Base-by-base conservation (phyloP, 768 basidiomycete genomes). In the Hericium rajendrae region DNA sequence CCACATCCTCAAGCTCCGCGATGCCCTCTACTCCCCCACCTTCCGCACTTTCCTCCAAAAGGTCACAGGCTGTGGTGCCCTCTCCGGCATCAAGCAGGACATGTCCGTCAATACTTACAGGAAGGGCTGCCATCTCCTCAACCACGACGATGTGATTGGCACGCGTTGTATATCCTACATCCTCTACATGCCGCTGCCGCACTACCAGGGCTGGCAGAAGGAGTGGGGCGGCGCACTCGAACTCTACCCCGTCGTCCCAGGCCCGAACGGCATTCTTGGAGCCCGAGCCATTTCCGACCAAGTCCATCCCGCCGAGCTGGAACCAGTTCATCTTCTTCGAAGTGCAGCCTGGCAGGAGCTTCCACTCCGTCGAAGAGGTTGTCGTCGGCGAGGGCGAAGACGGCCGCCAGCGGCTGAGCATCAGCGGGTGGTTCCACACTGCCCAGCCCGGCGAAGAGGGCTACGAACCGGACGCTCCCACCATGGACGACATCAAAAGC, bases 141-240 rank as follows among this genome's bases (percentile, higher is more conserved):
- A 95, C 71, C 95, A 98, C 76, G 95, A 98, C 83, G 95, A 98
- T 70, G 94, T 95, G 24, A 97, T 97, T 67, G 93, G 93, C 59
- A 82, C 92, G 8, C 86, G 95, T 24, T 83, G 92, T 43, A 88
- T 97, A 54, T 94, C 91, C 1, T 98, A 95, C 75, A 95, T 98
- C 72, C 84, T 97, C 51, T 98, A 98, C 73, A 88, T 97, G 79
- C 94, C 94, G 18, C 78, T 86, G 61, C 85, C 87, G 26, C 72
- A 77, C 68, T 79, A 79, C 65, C 76, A 83, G 59, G 76, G 82
- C 49, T 98, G 95, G 95, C 80, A 87, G 67, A 79, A 82, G 48
- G 85, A 88, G 59, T 97, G 88, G 84, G 95, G 95, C 38, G 95
- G 95, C 26, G 88, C 94, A 3, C 79, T 98, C 48, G 95, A 97